Evolutionary conservation across 2,329 filamentous ascomycete genomes (phyloP), one percentile per base, ranked within the genome.

Genomic region (Fusarium sp.): DNA sequence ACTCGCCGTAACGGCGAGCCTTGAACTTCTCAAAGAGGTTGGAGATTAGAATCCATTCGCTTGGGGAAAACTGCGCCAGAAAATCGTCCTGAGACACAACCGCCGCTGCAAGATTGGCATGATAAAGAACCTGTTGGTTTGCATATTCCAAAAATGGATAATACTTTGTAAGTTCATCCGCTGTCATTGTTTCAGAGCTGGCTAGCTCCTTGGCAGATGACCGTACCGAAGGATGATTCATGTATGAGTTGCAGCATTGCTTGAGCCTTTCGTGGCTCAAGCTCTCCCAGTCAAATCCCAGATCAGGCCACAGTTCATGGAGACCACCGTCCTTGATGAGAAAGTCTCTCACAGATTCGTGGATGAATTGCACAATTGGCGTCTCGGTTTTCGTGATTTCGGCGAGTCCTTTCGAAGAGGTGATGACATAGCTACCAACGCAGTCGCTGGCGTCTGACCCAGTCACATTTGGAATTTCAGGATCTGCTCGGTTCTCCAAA

Each of bases 301-400:
- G 30, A 0, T 64, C 63, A 1, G 73, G 55, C 72, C 73, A 76
- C 0, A 75, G 36, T 7, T 60, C 55, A 0, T 50, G 9, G 0
- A 82, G 63, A 0, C 82, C 81, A 0, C 71, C 62, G 2, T 80
- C 78, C 8, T 79, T 79, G 3, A 85, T 23, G 0, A 88, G 75
- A 47, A 84, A 87, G 10, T 87, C 85, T 1, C 80, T 73, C 0
- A 87, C 84, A 0, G 85, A 86, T 66, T 87, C 83, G 40, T 88
- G 85, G 6, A 88, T 87, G 71, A 88, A 89, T 61, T 88, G 86
- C 1, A 88, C 82, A 0, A 68, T 82, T 0, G 72, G 68, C 0
- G 27, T 2, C 12, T 76, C 69, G 0, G 75, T 70, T 13, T 73
- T 79, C 0, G 80, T 82, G 1, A 82, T 65, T 57, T 88, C 85